Base-by-base conservation (phyloP, 805 yeast species). In the Pichia cephalocereana region DNA sequence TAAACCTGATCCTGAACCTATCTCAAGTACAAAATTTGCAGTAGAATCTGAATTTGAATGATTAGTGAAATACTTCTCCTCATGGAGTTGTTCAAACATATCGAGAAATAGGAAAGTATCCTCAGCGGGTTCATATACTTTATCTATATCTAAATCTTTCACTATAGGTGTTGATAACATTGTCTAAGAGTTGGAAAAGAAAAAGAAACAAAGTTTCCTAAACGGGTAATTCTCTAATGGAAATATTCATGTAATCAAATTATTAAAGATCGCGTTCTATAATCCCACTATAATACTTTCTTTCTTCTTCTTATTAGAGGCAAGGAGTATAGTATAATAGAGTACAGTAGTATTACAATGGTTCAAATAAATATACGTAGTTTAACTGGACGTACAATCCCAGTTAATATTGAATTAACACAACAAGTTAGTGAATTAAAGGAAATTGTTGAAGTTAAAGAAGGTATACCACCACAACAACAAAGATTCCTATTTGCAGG, bases 391-490 rank as follows among this genome's bases (percentile, higher is more conserved):
- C 81, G 88, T 69, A 87, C 82, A 6, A 84, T 84, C 58, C 79
- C 84, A 50, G 77, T 85, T 52, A 88, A 83, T 55, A 78, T 85
- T 38, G 90, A 83, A 56, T 78, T 86, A 43, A 59, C 73, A 8
- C 89, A 83, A 58, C 77, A 74, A 62, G 81, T 77, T 56, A 51
- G 76, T 40, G 78, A 83, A 44, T 80, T 91, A 67, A 91, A 91
- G 67, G 97, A 91, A 63, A 77, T 84, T 62, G 79, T 91, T 70
- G 98, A 93, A 65, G 96, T 91, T 61, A 87, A 87, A 59, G 98
- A 91, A 64, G 99, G 98, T 2, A 91, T 91, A 48, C 96, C 98
- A 2, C 97, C 98, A 11, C 80, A 86, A 31, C 99, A 91, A 68
- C 99, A 93, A 67, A 79, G 96, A 56, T 79, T 91, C 55, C 83